A percentile compares a stretch with the other conserved stretches of the same genome.
These are phyloP conservation scores for Thalassiosira livingstoniorum DNA, from an alignment of 352 stramenopile species.

Conservation along the genomic window DNA sequence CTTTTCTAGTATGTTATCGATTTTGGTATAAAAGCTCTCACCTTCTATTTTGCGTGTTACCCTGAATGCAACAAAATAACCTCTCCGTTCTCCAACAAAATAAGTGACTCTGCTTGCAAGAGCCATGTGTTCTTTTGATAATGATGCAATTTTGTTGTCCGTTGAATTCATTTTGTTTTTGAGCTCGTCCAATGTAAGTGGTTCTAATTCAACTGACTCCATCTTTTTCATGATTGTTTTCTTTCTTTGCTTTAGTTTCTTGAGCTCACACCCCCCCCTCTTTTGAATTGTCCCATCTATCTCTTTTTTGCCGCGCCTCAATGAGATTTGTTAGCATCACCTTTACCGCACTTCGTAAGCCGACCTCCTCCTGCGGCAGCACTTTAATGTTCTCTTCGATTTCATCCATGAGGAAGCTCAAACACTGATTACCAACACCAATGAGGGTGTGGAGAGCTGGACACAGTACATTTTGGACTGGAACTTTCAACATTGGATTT, in stretches of 20 bases:
- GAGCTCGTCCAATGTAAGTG: neutral
- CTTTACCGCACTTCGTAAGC: neutral
- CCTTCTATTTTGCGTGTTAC: neutral
- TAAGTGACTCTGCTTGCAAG: neutral
- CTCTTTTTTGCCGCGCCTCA: neutral
- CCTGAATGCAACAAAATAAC: neutral
- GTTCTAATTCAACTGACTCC: neutral
- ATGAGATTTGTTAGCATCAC: neutral
- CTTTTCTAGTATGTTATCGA: slow-evolving; percentile 22
- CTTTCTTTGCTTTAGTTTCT: neutral
- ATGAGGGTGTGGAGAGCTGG: slow-evolving; percentile 25
- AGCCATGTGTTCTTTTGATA: neutral
- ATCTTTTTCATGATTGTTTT: neutral
- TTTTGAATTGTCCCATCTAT: slow-evolving; percentile 1
- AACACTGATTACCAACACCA: slow-evolving; percentile 11
- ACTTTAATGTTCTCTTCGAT: slow-evolving; percentile 9
- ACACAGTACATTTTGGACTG: slow-evolving; percentile 9
- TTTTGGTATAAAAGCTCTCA: slow-evolving; percentile 12
- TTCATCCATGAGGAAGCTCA: slow-evolving; percentile 9
- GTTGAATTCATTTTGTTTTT: no score
- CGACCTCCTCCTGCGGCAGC: neutral
- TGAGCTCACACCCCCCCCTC: neutral
- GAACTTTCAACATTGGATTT: slow-evolving; percentile 21
- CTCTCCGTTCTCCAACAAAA: neutral
- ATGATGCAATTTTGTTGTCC: no score